Conservation (phyloP, 2,329 filamentous ascomycete genomes). For the Rutstroemia sp. region DNA sequence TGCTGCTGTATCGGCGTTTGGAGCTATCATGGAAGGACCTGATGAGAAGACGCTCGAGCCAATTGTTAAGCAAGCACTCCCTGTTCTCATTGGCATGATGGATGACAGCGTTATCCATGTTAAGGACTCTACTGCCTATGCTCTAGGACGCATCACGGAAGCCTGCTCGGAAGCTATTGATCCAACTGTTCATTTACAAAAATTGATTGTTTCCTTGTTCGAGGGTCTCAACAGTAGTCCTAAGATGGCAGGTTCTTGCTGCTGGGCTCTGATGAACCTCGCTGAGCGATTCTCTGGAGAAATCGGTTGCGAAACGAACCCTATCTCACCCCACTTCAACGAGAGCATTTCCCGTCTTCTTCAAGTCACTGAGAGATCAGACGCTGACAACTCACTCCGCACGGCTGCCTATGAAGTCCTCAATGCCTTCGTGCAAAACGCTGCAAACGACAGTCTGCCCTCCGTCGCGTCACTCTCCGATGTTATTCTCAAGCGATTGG, state of each 20-base stretch:
- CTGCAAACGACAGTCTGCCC: constrained; percentile 76
- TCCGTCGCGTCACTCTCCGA: constrained; percentile 77
- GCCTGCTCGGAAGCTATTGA: constrained; percentile 89
- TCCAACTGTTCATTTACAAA: constrained; percentile 70
- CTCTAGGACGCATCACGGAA: constrained; percentile 92
- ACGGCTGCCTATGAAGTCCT: constrained; percentile 97
- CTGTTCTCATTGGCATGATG: constrained; percentile 86
- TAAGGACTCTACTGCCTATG: constrained; percentile 92
- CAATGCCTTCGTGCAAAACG: constrained; percentile 86
- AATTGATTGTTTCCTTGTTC: constrained; percentile 83
- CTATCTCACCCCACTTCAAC: constrained; percentile 87
- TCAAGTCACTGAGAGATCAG: constrained; percentile 72
- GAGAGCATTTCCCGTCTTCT: constrained; percentile 82
- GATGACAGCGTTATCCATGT: constrained; percentile 84
- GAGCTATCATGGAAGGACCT: constrained; percentile 97
- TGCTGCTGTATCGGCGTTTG: constrained; percentile 93
- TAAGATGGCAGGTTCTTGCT: constrained; percentile 97
- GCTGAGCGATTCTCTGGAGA: constrained; percentile 93
- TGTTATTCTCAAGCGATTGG: constrained; percentile 82
- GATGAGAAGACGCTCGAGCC: constrained; percentile 88
- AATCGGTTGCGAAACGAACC: constrained; percentile 66
- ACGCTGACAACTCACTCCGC: constrained; percentile 80
- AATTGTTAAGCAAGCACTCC: constrained; percentile 90
- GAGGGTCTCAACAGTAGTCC: constrained; percentile 81
- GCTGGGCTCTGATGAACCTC: constrained; percentile 98